phyloP scores from a whole-genome alignment of 345 rosid species.

The Triadica sebifera region DNA sequence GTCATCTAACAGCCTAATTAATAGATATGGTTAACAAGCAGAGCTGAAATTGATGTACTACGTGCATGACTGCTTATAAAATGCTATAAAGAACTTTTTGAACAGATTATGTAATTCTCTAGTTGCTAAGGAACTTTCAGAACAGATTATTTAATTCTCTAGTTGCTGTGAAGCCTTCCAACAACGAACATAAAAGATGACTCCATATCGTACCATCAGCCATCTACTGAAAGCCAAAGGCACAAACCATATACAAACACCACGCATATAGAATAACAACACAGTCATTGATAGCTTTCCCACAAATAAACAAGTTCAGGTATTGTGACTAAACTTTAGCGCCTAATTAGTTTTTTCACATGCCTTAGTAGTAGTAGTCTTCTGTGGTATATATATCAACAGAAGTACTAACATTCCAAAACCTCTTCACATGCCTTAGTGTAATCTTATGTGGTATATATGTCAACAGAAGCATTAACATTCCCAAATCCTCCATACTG shows the following conservation, averaged over 20 bases:
- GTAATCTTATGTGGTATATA: too few species aligned
- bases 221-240: too few species aligned
- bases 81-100: not conserved
- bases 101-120: not conserved
- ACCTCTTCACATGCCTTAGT: too few species aligned
- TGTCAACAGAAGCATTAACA: not conserved
- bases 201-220: too few species aligned
- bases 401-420: too few species aligned
- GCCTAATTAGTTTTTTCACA: not conserved
- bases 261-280: not conserved
- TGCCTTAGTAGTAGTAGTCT: too few species aligned
- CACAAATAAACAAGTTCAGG: not conserved
- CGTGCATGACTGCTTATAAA: not conserved
- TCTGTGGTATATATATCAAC: too few species aligned
- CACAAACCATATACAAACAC: too few species aligned
- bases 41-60: not conserved
- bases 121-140: too few species aligned
- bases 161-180: too few species aligned
- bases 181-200: not conserved
- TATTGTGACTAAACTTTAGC: not conserved
- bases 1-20: not conserved
- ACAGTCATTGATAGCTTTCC: not conserved
- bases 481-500: not conserved
- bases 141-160: too few species aligned
- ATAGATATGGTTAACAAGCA: not conserved